Percentiles rank a stretch among this genome's conserved stretches.
Conservation (phyloP, 306 rosid species). For the Pterocarpus macrocarpus region DNA sequence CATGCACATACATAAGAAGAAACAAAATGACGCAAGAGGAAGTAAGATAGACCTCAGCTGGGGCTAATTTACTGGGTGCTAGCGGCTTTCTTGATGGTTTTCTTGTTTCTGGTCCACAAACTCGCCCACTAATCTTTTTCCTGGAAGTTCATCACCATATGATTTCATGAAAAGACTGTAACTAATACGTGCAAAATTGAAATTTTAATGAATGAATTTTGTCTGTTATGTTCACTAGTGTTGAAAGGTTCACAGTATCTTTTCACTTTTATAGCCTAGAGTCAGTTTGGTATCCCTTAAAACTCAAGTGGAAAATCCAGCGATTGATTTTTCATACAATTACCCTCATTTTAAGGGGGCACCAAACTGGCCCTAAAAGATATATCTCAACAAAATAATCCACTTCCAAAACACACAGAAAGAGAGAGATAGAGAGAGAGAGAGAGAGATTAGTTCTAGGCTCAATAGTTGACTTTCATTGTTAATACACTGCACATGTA, state of each 20-base stretch:
- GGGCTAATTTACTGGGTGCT: conserved; percentile 81
- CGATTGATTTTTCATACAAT: too few species aligned
- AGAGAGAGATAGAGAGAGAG: too few species aligned
- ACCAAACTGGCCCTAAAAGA: neutral
- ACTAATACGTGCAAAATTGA: conserved; percentile 3
- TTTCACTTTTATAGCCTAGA: neutral
- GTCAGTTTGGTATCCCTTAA: neutral
- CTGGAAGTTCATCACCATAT: conserved; percentile 62
- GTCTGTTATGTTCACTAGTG: neutral
- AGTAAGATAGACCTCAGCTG: conserved; percentile 71
- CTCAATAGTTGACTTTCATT: too few species aligned
- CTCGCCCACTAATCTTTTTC: conserved; percentile 77
- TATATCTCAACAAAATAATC: neutral
- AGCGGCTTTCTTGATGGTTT: conserved; percentile 79
- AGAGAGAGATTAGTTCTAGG: too few species aligned
- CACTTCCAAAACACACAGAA: neutral
- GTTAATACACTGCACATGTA: neutral
- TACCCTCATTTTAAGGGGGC: neutral
- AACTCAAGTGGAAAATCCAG: too few species aligned
- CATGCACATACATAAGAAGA: neutral
- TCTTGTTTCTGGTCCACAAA: conserved; percentile 75
- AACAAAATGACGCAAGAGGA: conserved; percentile 28
- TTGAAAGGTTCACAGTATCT: conserved; percentile 8
- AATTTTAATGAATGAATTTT: neutral
- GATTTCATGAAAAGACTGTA: conserved; percentile 18